Conservation (phyloP, 257 asterid species). For the Paraleonurus japonicus region DNA sequence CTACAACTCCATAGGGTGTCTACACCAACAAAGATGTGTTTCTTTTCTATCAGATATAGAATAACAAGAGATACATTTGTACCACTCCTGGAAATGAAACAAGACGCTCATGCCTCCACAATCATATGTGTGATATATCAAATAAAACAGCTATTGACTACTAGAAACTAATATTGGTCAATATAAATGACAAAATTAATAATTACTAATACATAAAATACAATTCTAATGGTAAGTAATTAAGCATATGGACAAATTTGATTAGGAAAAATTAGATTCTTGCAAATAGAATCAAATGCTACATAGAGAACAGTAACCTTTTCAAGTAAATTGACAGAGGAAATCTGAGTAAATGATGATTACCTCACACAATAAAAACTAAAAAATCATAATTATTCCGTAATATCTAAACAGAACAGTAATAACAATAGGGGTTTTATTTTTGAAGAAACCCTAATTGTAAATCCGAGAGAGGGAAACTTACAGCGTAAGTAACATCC, state of each 20-base stretch:
- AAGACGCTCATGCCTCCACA: background rate
- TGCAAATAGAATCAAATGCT: background rate
- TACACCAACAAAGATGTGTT: background rate
- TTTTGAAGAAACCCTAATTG: background rate
- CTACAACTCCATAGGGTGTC: background rate
- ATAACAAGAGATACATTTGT: background rate
- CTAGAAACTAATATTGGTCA: background rate
- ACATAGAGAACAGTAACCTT: background rate
- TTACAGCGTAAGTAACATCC: conserved; percentile 71
- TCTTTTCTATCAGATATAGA: background rate
- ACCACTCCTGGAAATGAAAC: background rate
- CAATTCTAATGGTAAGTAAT: background rate
- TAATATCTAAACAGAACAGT: background rate
- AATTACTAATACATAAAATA: background rate
- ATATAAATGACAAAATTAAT: background rate
- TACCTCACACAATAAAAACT: background rate
- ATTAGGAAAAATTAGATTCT: background rate
- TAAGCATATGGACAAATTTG: background rate
- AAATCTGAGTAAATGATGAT: background rate
- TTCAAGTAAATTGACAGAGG: background rate
- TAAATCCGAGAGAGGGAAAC: conserved; percentile 14
- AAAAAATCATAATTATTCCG: background rate
- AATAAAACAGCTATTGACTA: background rate
- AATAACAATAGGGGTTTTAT: background rate
- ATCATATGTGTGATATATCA: background rate